A percentile compares a stretch with the other conserved stretches of the same genome.
These are phyloP conservation scores for Pisolithus marmoratus DNA, from an alignment of 768 basidiomycete genomes.

Conservation along the genomic window DNA sequence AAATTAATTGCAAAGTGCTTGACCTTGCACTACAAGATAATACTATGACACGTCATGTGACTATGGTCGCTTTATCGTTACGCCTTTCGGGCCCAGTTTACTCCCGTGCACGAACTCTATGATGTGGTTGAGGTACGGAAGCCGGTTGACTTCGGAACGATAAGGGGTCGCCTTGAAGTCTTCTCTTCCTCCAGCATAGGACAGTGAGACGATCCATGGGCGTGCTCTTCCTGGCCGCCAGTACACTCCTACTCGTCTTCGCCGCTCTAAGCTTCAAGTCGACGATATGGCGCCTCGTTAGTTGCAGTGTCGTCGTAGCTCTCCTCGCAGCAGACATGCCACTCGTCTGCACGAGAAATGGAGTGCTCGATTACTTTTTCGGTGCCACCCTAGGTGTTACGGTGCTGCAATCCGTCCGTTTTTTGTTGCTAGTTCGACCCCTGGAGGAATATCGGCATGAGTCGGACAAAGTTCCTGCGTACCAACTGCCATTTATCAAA, in stretches of 20 bases:
- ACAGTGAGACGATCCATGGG: not conserved
- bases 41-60: too few relatives aligned
- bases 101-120: too few relatives aligned
- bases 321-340: not conserved
- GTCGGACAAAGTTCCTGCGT: not conserved
- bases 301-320: not conserved
- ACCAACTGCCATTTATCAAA: not conserved
- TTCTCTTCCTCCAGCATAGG: too few relatives aligned
- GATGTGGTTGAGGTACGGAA: too few relatives aligned
- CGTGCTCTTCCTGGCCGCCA: not conserved
- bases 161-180: too few relatives aligned
- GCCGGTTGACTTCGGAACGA: too few relatives aligned
- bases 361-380: not conserved
- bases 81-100: too few relatives aligned
- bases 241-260: not conserved
- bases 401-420: not conserved
- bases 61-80: too few relatives aligned
- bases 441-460: not conserved
- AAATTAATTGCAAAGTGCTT: too few relatives aligned
- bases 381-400: not conserved
- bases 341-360: not conserved
- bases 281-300: not conserved
- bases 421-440: slow-evolving; percentile 2
- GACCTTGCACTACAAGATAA: too few relatives aligned
- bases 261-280: not conserved